These are phyloP conservation scores for Castanopsis chinensis DNA, from an alignment of 306 rosid genomes.

Conservation along the genomic window DNA sequence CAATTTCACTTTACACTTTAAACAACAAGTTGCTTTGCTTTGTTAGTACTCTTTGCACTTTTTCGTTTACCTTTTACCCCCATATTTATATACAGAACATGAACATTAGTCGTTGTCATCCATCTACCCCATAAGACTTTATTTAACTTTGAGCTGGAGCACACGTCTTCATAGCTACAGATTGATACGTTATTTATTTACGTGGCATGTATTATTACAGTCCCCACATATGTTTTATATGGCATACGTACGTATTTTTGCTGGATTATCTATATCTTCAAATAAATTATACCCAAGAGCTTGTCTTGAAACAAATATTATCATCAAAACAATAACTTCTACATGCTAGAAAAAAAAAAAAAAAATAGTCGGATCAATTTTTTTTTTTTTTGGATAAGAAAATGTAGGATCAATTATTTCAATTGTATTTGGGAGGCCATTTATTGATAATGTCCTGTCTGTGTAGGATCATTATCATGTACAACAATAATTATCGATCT, in stretches of 20 bases:
- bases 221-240: neutral
- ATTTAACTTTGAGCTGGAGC: neutral
- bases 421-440: no score
- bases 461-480: no score
- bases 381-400: no score
- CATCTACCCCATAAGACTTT: neutral
- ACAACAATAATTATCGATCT: no score
- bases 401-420: no score
- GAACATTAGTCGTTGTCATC: neutral
- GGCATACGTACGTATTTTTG: neutral
- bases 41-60: slow-evolving; percentile 5
- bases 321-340: no score
- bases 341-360: no score
- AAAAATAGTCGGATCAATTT: no score
- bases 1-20: slow-evolving; percentile 25
- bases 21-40: slow-evolving; percentile 24
- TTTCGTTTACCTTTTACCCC: neutral
- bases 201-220: no score
- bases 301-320: neutral
- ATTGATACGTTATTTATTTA: no score
- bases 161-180: no score
- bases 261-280: neutral
- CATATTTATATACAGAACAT: neutral
- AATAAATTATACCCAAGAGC: neutral
- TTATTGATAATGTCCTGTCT: no score